Evolutionary conservation across 2,329 filamentous ascomycete genomes (phyloP), one percentile per base, ranked within the genome.

Genomic region (Fusarium protoensiforme): DNA sequence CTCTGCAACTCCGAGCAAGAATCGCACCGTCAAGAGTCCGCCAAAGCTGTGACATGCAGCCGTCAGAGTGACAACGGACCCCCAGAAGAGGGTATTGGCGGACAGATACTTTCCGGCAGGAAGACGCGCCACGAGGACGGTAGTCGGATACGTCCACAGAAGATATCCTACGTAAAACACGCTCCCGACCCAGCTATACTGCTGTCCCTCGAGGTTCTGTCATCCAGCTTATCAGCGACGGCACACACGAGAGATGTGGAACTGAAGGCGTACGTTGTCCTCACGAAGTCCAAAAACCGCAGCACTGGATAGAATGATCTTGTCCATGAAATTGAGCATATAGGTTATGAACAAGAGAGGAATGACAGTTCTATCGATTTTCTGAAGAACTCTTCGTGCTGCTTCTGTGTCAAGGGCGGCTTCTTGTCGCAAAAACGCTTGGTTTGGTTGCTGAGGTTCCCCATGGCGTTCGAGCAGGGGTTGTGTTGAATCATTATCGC

Each of bases 141-240:
- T 86, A 1, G 86, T 86, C 0, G 87, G 85, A 71, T 87, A 88
- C 20, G 86, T 84, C 78, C 85, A 87, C 11, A 83, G 78, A 4
- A 89, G 82, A 76, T 88, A 88, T n/a, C 82, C 82, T 16, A 84
- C 69, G 73, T 84, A 84, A 58, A 84, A 81, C 54, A 83, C 76
- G 46, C 81, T 82, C 35, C 81, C 78, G 20, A 94, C 84, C 92
- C 92, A 94, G 54, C 87, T 89, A 78, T 92, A 94, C 83, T 93
- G 80, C 59, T 81, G 77, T 56, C 81, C 84, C 56, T 72, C 61
- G 7, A 78, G 78, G 38, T 78, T 64, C 77, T 78, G 29, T 14
- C 7, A 36, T 4, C 22, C 9, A 10, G 5, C 43, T 31, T 2
- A 24, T 75, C 8, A 65, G 60, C 7, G 9, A 5, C 3, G 7